Base-by-base conservation (phyloP, 208 protist species). In the Tetramitus jugosus region DNA sequence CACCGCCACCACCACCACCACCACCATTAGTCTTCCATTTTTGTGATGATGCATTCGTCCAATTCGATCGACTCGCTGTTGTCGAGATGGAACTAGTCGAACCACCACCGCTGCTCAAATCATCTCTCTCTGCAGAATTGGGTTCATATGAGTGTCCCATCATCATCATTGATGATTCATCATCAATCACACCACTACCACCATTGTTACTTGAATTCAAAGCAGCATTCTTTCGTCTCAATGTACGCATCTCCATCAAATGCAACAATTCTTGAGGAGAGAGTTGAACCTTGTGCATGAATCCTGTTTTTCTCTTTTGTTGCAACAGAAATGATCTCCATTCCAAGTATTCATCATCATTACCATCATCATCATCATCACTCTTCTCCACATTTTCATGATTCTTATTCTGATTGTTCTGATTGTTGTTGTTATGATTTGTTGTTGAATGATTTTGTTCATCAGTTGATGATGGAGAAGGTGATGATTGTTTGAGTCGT, bases 271-370 rank as follows among this genome's bases (percentile, higher is more conserved):
- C 64, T 69, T 69, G 39, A 37, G 40, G 40, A 31, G 40, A 46
- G 2, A 46, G 14, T 46, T 46, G 42, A 40, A 37, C 33, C 6
- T 42, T 2, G 20, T 46, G 20, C 14, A 6, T 6, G 2, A 46
- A 40, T 46, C 23, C 33, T 6, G 33, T 69, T 69, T 69, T 31
- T 20, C 64, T 33, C 29, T 69, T 69, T 46, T 46, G 64, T 46
- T 69, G 37, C 17, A 69, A 69, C 46, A 69, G n/a, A 69, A 69
- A 69, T 33, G 3, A 17, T 46, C 64, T 40, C 64, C 64, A 69
- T 3, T 69, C 64, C 17, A 69, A 31, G 17, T 69, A 69, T n/a
- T n/a, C n/a, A n/a, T 6, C 29, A 39, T 37, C 29, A 31, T 64
- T 64, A 31, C 37, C n/a, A 39, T 64, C n/a, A n/a, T n/a, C n/a